Conservation (phyloP, 1,139 yeast genomes). For the Blastobotrys arbuscula region DNA sequence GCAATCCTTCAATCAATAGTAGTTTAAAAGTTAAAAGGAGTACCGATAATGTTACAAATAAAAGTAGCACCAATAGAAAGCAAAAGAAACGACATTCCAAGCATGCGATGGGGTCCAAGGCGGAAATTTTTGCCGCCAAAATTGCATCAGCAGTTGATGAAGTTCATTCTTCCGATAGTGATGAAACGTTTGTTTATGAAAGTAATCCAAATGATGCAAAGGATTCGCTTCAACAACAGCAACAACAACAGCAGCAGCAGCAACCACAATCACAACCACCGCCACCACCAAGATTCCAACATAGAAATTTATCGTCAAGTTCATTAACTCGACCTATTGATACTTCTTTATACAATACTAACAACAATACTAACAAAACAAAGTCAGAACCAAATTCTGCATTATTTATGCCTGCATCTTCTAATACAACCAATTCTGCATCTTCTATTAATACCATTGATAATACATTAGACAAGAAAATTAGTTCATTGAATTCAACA, state of each 20-base stretch:
- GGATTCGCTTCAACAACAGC: not conserved
- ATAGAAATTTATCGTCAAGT: constrained; percentile 25
- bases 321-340: constrained; percentile 16
- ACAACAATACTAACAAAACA: not conserved
- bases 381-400: constrained; percentile 9
- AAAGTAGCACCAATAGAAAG: constrained; percentile 11
- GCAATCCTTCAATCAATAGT: constrained; percentile 5
- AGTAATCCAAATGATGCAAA: constrained; percentile 35
- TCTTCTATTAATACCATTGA: not conserved
- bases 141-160: constrained; percentile 93
- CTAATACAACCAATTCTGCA: not conserved
- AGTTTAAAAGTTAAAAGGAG: constrained; percentile 26
- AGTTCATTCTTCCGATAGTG: constrained; percentile 69
- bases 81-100: constrained; percentile 24
- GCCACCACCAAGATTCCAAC: not conserved
- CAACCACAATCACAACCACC: not conserved
- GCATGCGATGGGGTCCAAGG: constrained; percentile 45
- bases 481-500: not conserved
- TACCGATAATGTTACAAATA: constrained; percentile 30
- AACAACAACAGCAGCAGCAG: not conserved
- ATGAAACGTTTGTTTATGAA: constrained; percentile 92
- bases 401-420: constrained; percentile 9
- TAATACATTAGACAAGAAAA: not conserved
- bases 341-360: not conserved
- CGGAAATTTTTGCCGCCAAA: constrained; percentile 91